Base-by-base conservation (phyloP, 2,329 filamentous ascomycete genomes). In the Cladophialophora chaetospira region DNA sequence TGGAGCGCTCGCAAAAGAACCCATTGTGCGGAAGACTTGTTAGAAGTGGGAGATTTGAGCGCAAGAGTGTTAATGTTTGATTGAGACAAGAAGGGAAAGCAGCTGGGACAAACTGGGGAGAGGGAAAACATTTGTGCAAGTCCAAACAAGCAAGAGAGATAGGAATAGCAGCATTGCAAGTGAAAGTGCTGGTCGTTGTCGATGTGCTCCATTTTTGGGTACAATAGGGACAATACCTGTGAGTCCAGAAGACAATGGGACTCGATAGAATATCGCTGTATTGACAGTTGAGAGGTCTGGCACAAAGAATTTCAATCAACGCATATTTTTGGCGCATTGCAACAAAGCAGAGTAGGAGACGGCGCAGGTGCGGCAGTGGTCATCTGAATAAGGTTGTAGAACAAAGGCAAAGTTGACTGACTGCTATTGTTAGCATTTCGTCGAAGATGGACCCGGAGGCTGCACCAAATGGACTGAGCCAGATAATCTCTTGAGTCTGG, bases 251-350 rank as follows among this genome's bases (percentile, higher is more conserved):
- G 50, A 44, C 40, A 53, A 45, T 21, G 19, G 29, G 15, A 5
- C 21, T 42, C 17, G 31, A 26, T 9, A 13, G 26, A 40, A 15
- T 15, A 42, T 11, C 19, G 35, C 23, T 17, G 5, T 11, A 26
- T 15, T 17, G 11, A 40, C 9, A 23, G 8, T 36, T 21, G 53
- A 46, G 19, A 36, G 25, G 31, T 42, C 42, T 17, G 26, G 43
- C 35, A 55, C 42, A 55, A 55, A 48, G 52, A 54, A 28, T 40
- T 23, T 19, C 17, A 9, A 21, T 19, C n/a, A n/a, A 21, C 15
- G 42, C 8, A 2, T 28, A 44, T 26, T 28, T 17, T 23, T 44
- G 42, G 23, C 19, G 23, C 42, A 51, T 28, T 54, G 43, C n/a
- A 25, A 42, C 21, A 42, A 35, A 44, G 21, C 11, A 36, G 29